A percentile compares a stretch with the other conserved stretches of the same genome.
Conservation (phyloP, 371 early-diverging fungal genomes). For the Parasitella parasitica region DNA sequence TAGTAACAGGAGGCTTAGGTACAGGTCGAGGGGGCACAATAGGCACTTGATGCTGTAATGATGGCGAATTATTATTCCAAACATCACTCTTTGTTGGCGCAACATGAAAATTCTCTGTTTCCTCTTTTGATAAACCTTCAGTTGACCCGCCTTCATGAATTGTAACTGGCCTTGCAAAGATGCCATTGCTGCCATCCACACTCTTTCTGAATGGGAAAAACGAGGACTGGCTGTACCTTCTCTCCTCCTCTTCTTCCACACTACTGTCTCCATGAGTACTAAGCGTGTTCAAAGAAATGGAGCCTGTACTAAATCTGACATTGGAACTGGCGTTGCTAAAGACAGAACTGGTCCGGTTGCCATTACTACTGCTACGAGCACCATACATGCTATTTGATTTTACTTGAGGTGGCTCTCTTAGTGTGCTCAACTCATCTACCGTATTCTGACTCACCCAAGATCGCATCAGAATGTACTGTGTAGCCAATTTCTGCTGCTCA, state of each 20-base stretch:
- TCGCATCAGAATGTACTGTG: slow-evolving; percentile 68
- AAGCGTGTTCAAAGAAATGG: slow-evolving; percentile 17
- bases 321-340: slow-evolving; percentile 21
- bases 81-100: neutral
- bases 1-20: neutral
- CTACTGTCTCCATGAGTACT: slow-evolving; percentile 37
- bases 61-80: neutral
- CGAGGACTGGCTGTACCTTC: neutral
- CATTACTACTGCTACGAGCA: slow-evolving; percentile 45
- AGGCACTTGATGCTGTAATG: neutral
- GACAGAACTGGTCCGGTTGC: slow-evolving; percentile 31
- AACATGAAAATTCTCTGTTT: slow-evolving; percentile 4
- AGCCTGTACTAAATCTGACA: slow-evolving; percentile 25
- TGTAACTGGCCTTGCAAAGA: slow-evolving; percentile 2
- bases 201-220: slow-evolving; percentile 4
- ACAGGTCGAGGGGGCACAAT: slow-evolving; percentile 19
- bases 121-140: slow-evolving; percentile 5
- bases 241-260: slow-evolving; percentile 32
- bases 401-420: slow-evolving; percentile 60
- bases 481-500: slow-evolving; percentile 55
- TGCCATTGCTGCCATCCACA: neutral
- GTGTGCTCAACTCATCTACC: slow-evolving; percentile 71
- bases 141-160: slow-evolving; percentile 12
- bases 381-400: slow-evolving; percentile 50
- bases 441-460: slow-evolving; percentile 69